Base-by-base conservation (phyloP, 345 rosid genomes). In the Atalantia buxifolia region DNA sequence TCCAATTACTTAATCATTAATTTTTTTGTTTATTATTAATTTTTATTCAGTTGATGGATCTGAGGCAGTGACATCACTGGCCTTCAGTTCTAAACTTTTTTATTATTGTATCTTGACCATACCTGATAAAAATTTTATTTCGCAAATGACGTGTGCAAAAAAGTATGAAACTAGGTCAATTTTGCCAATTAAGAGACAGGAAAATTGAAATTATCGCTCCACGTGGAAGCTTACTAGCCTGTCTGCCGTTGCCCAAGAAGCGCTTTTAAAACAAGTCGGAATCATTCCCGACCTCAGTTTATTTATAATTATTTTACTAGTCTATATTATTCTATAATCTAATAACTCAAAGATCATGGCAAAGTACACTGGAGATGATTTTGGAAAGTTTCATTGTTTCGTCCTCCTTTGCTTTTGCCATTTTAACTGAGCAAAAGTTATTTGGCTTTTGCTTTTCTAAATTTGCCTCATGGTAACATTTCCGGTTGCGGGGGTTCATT, bases 121-220 rank as follows among this genome's bases (percentile, higher is more conserved):
- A 38, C n/a, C 27, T 50, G 9, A 65, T 75, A 48, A 21, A 50
- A 6, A 4, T 7, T 12, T 45, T 6, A 50, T 50, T 28, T 30
- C 35, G 45, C 70, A 1, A 35, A 22, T 75, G 60, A 75, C 70
- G 71, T 31, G 33, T 57, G 31, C 64, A 64, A 75, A 62, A 62
- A 74, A 30, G 40, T 4, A 27, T 6, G 60, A 9, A 18, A 18
- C 5, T 4, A 53, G 57, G 7, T 30, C 19, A 27, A 31, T 28
- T 53, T 19, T 53, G 4, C 12, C 31, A 55, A 18, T 68, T 67
- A 28, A 71, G 80, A 62, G 83, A 81, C 77, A 12, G 53, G 75
- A 33, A 21, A 28, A 83, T 81, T 48, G 79, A 71, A 33, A 67
- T 75, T 66, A 82, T 70, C 71, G 78, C 76, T 83, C 86, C 89